phyloP scores from a whole-genome alignment of 352 stramenopile species.

The Achlya hypogyna region DNA sequence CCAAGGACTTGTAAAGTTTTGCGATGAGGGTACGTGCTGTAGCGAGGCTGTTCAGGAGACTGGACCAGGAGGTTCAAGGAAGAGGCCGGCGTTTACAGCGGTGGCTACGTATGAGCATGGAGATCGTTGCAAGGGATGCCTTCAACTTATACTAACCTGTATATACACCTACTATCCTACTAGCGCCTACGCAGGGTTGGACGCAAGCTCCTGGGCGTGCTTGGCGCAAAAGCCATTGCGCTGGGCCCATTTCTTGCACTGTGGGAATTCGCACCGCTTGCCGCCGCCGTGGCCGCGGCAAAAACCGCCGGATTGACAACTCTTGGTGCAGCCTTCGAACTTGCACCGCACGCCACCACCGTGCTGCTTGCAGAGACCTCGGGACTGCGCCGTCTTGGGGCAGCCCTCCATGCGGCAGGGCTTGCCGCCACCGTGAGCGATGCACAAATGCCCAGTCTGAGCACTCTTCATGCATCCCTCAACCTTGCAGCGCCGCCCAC shows the following conservation, averaged over 20 bases:
- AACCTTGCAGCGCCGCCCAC: conserved; percentile 71
- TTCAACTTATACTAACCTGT: not conserved
- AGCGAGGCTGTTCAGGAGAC: too few species aligned
- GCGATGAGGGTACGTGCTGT: too few species aligned
- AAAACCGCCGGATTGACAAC: conserved; percentile 75
- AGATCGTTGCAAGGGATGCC: too few species aligned
- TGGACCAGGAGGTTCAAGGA: too few species aligned
- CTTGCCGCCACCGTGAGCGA: conserved; percentile 75
- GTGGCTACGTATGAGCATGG: too few species aligned
- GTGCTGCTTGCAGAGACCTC: conserved; percentile 78
- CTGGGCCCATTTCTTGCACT: conserved; percentile 82
- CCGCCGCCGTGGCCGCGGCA: conserved; percentile 74
- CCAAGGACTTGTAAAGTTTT: too few species aligned
- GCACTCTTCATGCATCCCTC: conserved; percentile 84
- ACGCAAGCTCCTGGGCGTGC: conserved; percentile 71
- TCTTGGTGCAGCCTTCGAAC: conserved; percentile 82
- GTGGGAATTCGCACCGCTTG: conserved; percentile 75
- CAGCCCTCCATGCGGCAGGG: conserved; percentile 78
- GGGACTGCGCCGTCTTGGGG: conserved; percentile 76
- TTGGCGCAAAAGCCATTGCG: conserved; percentile 83
- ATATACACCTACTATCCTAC: conserved; percentile 3
- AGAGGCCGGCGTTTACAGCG: too few species aligned
- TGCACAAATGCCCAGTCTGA: conserved; percentile 77
- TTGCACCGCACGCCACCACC: conserved; percentile 78
- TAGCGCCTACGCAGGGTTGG: not conserved